Evolutionary conservation across 2,329 filamentous ascomycete genomes (phyloP).

Genomic region (Monilinia aucupariae): DNA sequence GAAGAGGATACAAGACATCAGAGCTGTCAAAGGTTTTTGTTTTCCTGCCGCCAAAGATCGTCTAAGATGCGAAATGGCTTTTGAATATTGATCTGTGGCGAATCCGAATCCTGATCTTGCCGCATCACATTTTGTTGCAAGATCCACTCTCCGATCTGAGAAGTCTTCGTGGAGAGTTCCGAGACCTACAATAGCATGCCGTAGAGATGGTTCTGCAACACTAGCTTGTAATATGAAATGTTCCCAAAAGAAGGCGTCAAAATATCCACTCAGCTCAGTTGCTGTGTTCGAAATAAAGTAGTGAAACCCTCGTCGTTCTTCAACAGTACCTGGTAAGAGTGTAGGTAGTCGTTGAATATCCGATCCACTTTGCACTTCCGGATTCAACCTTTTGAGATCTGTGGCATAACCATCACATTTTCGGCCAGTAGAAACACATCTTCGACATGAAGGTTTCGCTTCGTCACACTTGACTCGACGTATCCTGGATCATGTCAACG

Average conservation of each 20-base stretch:
- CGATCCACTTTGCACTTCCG: not conserved
- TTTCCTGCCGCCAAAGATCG: slow-evolving; percentile 25
- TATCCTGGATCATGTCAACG: slow-evolving; percentile 15
- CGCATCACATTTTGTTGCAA: slow-evolving; percentile 12
- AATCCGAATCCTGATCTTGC: slow-evolving; percentile 22
- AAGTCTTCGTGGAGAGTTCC: slow-evolving; percentile 32
- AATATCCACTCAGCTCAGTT: slow-evolving; percentile 30
- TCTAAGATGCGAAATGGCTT: slow-evolving; percentile 30
- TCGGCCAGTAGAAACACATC: slow-evolving; percentile 18
- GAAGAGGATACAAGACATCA: slow-evolving; percentile 33
- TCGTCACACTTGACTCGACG: slow-evolving; percentile 23
- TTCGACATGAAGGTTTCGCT: slow-evolving; percentile 15
- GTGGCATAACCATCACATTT: slow-evolving; percentile 19
- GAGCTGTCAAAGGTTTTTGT: slow-evolving; percentile 26
- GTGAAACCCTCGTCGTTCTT: slow-evolving; percentile 30
- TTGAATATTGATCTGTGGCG: slow-evolving; percentile 32
- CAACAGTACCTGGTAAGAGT: slow-evolving; percentile 24
- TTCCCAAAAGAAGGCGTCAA: slow-evolving; percentile 29
- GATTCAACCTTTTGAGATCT: slow-evolving; percentile 5
- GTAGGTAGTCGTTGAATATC: slow-evolving; percentile 23
- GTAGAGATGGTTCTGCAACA: slow-evolving; percentile 26
- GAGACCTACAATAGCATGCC: slow-evolving; percentile 33
- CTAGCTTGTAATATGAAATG: slow-evolving; percentile 30
- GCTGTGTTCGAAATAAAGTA: slow-evolving; percentile 30
- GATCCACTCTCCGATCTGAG: slow-evolving; percentile 17